These are phyloP conservation scores for Coix lacrymajobi DNA, from an alignment of 176 grass and related monocot species.

Conservation along the genomic window DNA sequence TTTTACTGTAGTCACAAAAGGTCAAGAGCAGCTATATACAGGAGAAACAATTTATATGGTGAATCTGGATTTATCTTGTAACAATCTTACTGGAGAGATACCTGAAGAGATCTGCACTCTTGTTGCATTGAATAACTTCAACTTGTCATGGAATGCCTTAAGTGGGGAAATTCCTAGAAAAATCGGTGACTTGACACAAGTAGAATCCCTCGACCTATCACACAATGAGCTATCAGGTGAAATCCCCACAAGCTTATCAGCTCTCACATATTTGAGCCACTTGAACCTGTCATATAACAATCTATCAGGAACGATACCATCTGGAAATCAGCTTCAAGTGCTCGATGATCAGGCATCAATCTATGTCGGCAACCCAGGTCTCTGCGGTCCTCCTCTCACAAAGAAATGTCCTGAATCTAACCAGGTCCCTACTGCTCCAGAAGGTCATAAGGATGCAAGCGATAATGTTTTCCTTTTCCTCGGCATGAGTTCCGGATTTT, in stretches of 20 bases:
- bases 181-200: not conserved
- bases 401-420: not conserved
- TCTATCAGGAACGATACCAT: not conserved
- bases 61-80: conserved; percentile 16
- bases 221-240: not conserved
- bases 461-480: not conserved
- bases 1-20: not conserved
- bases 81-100: conserved; percentile 8
- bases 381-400: conserved; percentile 20
- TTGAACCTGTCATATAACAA: conserved; percentile 18
- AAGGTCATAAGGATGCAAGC: not conserved
- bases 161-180: not conserved
- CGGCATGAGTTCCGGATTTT: not conserved
- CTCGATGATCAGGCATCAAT: not conserved
- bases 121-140: not conserved
- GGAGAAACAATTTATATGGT: not conserved
- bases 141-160: conserved; percentile 12
- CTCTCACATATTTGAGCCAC: not conserved
- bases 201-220: not conserved
- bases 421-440: not conserved
- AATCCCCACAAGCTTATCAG: conserved; percentile 4
- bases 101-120: not conserved
- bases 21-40: not conserved
- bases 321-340: not conserved
- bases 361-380: conserved; percentile 6